Percentiles rank a stretch among this genome's conserved stretches.
Conservation (phyloP, 345 rosid species). For the Turritis glabra region DNA sequence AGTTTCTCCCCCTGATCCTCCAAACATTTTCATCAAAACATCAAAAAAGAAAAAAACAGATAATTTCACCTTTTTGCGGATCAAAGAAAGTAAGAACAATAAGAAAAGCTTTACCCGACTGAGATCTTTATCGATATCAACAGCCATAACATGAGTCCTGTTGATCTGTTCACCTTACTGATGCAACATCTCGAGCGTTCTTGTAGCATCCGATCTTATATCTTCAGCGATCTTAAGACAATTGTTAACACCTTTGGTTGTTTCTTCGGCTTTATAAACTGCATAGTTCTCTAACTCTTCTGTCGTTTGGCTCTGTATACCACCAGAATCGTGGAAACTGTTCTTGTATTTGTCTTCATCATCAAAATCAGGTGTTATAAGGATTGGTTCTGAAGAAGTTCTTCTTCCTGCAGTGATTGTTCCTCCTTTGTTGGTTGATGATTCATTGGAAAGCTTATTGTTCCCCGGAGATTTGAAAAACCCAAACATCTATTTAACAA, state of each 20-base stretch:
- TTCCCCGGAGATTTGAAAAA: constrained; percentile 53
- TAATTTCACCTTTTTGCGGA: not conserved
- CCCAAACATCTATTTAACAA: constrained; percentile 61
- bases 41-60: not conserved
- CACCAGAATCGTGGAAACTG: constrained; percentile 71
- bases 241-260: constrained; percentile 67
- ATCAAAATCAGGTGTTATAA: constrained; percentile 42
- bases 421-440: constrained; percentile 44
- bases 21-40: not conserved
- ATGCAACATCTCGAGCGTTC: constrained; percentile 81
- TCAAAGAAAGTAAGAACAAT: not conserved
- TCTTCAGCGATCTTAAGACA: constrained; percentile 85
- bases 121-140: constrained; percentile 82
- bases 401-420: constrained; percentile 52
- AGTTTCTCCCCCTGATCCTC: constrained; percentile 83
- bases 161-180: constrained; percentile 85
- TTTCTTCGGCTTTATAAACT: constrained; percentile 81
- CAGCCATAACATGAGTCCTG: constrained; percentile 72
- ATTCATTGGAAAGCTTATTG: constrained; percentile 41
- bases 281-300: constrained; percentile 90
- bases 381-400: constrained; percentile 67
- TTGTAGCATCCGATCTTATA: constrained; percentile 71
- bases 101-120: constrained; percentile 55
- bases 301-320: constrained; percentile 68
- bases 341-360: constrained; percentile 54